Evolutionary conservation across 495 filamentous ascomycete species (phyloP), one percentile per base, ranked within the genome.

Genomic region (Penicillium arizonense): DNA sequence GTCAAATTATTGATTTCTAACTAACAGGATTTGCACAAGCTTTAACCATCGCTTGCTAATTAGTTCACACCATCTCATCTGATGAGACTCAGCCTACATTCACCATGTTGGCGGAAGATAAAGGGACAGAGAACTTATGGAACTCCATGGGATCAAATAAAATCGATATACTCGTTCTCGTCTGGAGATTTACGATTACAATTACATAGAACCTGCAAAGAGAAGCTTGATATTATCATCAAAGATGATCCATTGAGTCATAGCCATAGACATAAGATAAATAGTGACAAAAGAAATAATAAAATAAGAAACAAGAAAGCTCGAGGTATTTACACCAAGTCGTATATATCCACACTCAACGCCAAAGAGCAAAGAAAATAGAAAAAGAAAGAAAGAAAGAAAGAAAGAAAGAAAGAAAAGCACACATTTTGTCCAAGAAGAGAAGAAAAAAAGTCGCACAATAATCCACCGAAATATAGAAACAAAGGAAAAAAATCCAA

Each of bases 321-420:
- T 14, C 26, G 26, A 43, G 34, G 33, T 47, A 47, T 52, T 30
- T 48, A 51, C 50, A 57, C 50, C 57, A 13, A 5, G 37, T 43
- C 53, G n/a, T 56, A 58, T 55, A 54, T 58, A 58, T 59, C 53
- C 59, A 61, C 42, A 56, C 54, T 38, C 45, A 56, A 39, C 56
- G 52, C 58, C 58, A 52, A 42, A 55, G 28, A 21, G 42, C 26
- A 52, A 55, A 35, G 53, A 43, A 33, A 40, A 56, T 45, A 34
- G 45, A 39, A 42, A 44, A 52, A 34, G 37, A 57, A 50, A 23
- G 43, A 32, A 39, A 21, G 32, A 28, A 30, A 49, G 45, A 39
- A 42, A 44, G 52, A 18, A 18, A 34, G 37, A 55, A 50, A 23
- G 43, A 32, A 39, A 21, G 32, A 1, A 18, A 28, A 26, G 45